Percentiles rank a stretch among this genome's conserved stretches.
These are phyloP conservation scores for Chionographis japonica DNA, from an alignment of 106 monocot genomes.

Conservation along the genomic window DNA sequence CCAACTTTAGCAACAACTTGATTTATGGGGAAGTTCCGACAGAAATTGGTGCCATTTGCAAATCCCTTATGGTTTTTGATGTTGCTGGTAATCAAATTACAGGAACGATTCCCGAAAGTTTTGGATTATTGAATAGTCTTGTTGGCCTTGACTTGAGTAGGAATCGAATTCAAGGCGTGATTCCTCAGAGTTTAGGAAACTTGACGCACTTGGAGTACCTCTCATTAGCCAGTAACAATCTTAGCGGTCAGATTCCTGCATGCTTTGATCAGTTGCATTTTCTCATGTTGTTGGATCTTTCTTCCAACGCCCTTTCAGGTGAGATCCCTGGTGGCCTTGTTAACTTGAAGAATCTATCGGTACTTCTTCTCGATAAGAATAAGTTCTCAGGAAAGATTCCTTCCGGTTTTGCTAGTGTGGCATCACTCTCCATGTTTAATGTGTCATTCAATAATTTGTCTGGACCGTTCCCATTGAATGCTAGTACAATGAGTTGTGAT, in stretches of 20 bases:
- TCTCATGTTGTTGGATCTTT: constrained; percentile 67
- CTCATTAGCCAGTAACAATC: constrained; percentile 54
- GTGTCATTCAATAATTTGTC: constrained; percentile 94
- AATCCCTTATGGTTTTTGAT: constrained; percentile 48
- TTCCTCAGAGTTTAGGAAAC: constrained; percentile 42
- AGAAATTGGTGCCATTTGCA: constrained; percentile 45
- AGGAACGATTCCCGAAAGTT: constrained; percentile 54
- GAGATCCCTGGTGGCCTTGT: constrained; percentile 58
- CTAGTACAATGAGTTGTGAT: constrained; percentile 39
- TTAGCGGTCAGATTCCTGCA: constrained; percentile 63
- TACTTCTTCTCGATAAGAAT: constrained; percentile 72
- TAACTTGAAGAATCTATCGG: constrained; percentile 62
- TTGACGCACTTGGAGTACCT: constrained; percentile 47
- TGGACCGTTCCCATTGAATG: constrained; percentile 56
- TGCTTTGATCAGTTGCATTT: constrained; percentile 42
- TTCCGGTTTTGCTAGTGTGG: constrained; percentile 29
- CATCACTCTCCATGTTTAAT: constrained; percentile 60
- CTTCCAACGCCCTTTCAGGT: constrained; percentile 68
- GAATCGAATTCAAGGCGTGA: constrained; percentile 51
- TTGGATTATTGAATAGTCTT: constrained; percentile 47
- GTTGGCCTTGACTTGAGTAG: constrained; percentile 60
- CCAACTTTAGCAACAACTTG: constrained; percentile 67
- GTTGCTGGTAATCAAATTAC: constrained; percentile 50
- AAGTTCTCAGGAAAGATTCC: constrained; percentile 77
- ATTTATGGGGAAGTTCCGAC: constrained; percentile 52